A percentile compares a stretch with the other conserved stretches of the same genome.
Evolutionary conservation across 139 green algal species (phyloP).

Genomic region (Haematococcus lacustris): DNA sequence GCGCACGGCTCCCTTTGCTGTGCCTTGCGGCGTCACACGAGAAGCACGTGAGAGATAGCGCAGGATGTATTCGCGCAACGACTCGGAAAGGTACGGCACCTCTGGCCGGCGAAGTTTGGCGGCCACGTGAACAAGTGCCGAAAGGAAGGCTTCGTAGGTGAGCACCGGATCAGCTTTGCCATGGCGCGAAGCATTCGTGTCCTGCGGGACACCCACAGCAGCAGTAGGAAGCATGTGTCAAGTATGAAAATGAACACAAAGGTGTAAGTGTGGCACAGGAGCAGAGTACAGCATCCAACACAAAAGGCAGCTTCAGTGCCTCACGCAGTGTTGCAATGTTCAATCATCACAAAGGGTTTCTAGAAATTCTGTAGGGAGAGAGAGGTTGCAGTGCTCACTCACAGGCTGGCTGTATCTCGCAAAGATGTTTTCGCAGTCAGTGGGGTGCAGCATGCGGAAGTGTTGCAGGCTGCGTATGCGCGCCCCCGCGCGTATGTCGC

Average conservation of each 20-base stretch:
- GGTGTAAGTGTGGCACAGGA: no score
- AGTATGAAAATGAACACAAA: neutral
- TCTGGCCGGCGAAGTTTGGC: conserved; percentile 23
- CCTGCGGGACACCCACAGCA: conserved; percentile 2
- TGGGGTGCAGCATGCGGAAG: conserved; percentile 29
- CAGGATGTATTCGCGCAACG: conserved; percentile 31
- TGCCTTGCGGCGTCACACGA: conserved; percentile 16
- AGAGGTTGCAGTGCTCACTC: no score
- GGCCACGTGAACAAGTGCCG: conserved; percentile 33
- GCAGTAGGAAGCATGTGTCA: no score
- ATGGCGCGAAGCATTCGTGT: neutral
- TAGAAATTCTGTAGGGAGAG: no score
- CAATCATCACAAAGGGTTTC: no score
- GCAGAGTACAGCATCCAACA: no score
- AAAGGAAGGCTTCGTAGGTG: conserved; percentile 44
- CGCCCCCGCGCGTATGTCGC: conserved; percentile 27
- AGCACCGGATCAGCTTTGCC: conserved; percentile 17
- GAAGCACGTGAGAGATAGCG: conserved; percentile 23
- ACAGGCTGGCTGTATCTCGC: no score
- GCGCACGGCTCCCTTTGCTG: conserved; percentile 13
- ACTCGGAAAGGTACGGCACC: conserved; percentile 49
- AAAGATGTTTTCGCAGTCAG: conserved; percentile 35
- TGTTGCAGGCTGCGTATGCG: conserved; percentile 22
- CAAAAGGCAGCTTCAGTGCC: no score
- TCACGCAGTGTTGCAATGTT: no score